Evolutionary conservation across 805 yeast species (phyloP).

Genomic region (Wickerhamiella qilinensis): DNA sequence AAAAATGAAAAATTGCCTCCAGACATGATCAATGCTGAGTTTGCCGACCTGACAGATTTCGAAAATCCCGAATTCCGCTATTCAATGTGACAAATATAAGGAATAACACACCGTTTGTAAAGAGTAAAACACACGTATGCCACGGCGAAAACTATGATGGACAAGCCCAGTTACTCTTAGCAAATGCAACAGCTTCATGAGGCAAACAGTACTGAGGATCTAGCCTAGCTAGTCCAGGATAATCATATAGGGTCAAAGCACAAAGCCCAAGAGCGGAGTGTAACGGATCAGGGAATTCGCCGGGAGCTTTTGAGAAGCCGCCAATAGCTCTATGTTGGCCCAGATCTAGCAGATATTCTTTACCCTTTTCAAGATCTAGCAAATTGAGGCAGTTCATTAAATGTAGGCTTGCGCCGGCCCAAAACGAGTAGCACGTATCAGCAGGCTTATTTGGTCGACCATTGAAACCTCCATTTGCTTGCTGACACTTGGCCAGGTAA

Average conservation of each 20-base stretch:
- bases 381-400: slow-evolving; percentile 25
- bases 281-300: slow-evolving; percentile 40
- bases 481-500: slow-evolving; percentile 10
- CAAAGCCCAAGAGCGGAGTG: slow-evolving; percentile 44
- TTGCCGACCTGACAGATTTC: slow-evolving; percentile 35
- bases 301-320: slow-evolving; percentile 59
- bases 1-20: slow-evolving; percentile 2
- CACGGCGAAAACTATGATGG: too few relatives aligned
- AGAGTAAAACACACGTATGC: too few relatives aligned
- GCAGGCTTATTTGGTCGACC: slow-evolving; percentile 75
- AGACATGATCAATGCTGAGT: slow-evolving; percentile 9
- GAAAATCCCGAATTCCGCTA: slow-evolving; percentile 39
- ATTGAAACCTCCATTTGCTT: slow-evolving; percentile 53
- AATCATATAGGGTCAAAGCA: slow-evolving; percentile 24
- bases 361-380: slow-evolving; percentile 24
- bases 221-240: slow-evolving; percentile 11
- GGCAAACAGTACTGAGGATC: slow-evolving; percentile 13
- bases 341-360: slow-evolving; percentile 30
- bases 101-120: too few relatives aligned
- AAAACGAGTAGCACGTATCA: slow-evolving; percentile 80
- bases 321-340: slow-evolving; percentile 55
- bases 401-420: slow-evolving; percentile 50
- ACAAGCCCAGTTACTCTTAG: background rate
- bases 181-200: background rate
- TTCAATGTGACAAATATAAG: slow-evolving; percentile 5